phyloP scores from a whole-genome alignment of 257 asterid species.

The Capsicum baccatum region DNA sequence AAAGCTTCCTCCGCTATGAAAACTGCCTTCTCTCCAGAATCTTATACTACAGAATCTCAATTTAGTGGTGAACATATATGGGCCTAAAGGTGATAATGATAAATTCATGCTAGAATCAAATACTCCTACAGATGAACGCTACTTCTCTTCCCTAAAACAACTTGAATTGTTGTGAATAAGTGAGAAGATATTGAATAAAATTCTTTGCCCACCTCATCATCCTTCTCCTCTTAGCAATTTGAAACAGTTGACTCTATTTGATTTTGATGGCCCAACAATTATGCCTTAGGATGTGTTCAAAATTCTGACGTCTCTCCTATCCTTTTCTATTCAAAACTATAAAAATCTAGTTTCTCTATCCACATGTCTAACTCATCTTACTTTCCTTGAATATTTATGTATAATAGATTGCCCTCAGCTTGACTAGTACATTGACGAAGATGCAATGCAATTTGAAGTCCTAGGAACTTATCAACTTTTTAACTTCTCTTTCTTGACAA shows the following conservation, averaged over 20 bases:
- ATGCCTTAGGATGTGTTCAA: not conserved
- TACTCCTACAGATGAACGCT: not conserved
- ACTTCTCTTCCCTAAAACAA: not conserved
- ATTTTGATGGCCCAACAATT: not conserved
- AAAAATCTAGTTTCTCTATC: not conserved
- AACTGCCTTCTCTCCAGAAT: not conserved
- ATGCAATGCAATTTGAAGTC: not conserved
- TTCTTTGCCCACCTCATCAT: conserved; percentile 14
- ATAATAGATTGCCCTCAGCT: not conserved
- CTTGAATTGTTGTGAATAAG: not conserved
- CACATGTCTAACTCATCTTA: not conserved
- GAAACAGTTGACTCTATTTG: not conserved
- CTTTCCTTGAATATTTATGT: not conserved
- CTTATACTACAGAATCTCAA: not conserved
- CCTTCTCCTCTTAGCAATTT: not conserved
- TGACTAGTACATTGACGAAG: not conserved
- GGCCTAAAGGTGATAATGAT: not conserved
- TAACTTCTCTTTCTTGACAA: not conserved
- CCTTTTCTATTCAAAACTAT: not conserved
- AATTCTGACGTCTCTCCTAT: not conserved
- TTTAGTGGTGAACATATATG: not conserved
- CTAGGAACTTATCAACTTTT: not conserved
- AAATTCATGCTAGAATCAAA: not conserved
- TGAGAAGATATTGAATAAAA: not conserved
- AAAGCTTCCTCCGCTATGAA: not conserved